A percentile compares a stretch with the other conserved stretches of the same genome.
phyloP scores from a whole-genome alignment of 2,329 filamentous ascomycete genomes.

The Didymella pinodella region DNA sequence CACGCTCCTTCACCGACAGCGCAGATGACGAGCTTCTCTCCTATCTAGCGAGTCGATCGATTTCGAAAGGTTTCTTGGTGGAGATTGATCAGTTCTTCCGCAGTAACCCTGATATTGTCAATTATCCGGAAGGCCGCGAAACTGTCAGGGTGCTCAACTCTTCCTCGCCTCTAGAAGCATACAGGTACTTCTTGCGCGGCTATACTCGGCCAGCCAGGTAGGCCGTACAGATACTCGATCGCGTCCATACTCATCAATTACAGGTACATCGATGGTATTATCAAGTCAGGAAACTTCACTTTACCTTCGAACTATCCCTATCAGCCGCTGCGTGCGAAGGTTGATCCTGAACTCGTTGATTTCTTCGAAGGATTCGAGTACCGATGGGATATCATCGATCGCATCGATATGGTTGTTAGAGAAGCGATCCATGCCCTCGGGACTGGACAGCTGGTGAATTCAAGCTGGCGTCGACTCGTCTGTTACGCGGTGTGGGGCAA shows the following conservation, averaged over 20 bases:
- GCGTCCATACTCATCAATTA: background rate
- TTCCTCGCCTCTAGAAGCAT: conserved; percentile 31
- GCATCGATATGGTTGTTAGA: conserved; percentile 33
- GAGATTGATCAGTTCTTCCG: conserved; percentile 38
- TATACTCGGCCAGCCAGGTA: conserved; percentile 41
- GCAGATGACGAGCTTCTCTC: conserved; percentile 26
- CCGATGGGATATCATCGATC: conserved; percentile 34
- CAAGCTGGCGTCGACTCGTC: conserved; percentile 29
- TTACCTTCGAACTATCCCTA: conserved; percentile 24
- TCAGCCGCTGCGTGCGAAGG: conserved; percentile 16
- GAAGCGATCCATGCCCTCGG: conserved; percentile 21
- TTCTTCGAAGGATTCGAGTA: conserved; percentile 39
- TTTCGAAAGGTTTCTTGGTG: conserved; percentile 32
- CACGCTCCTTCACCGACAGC: conserved; percentile 25
- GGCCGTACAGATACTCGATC: background rate
- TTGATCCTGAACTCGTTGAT: conserved; percentile 34
- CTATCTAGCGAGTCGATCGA: conserved; percentile 28
- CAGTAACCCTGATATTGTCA: conserved; percentile 31
- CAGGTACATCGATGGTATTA: conserved; percentile 30
- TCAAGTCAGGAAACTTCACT: conserved; percentile 25
- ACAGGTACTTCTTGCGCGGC: conserved; percentile 37
- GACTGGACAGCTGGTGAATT: conserved; percentile 18
- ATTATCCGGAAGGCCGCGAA: conserved; percentile 20
- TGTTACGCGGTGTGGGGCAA: conserved; percentile 40
- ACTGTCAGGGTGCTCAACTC: conserved; percentile 26